Conservation (phyloP, 768 basidiomycete species). For the Heimioporus sp. region DNA sequence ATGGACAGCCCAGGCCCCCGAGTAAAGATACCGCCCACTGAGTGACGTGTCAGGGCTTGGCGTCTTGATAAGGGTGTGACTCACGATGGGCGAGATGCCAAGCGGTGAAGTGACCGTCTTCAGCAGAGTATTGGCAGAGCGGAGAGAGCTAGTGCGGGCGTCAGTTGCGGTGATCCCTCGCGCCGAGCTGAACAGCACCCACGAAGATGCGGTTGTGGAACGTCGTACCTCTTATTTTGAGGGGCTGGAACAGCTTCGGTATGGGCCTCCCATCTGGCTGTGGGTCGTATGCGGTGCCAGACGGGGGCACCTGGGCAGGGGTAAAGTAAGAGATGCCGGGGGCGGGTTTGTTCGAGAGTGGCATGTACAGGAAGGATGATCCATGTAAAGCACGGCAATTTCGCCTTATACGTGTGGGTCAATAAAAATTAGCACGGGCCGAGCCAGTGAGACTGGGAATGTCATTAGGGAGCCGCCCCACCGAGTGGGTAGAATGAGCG, state of each 20-base stretch:
- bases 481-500: too few relatives aligned
- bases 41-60: not conserved
- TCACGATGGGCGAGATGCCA: conserved; percentile 57
- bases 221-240: conserved; percentile 51
- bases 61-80: not conserved
- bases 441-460: not conserved
- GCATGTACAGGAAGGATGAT: not conserved
- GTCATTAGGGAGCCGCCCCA: not conserved
- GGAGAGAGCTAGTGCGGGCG: conserved; percentile 42
- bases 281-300: conserved; percentile 43
- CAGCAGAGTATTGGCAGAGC: conserved; percentile 58
- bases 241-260: conserved; percentile 50
- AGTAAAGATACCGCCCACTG: conserved; percentile 44
- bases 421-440: not conserved
- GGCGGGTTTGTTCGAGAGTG: conserved; percentile 37
- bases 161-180: not conserved
- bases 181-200: conserved; percentile 14
- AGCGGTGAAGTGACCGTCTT: conserved; percentile 48
- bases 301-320: conserved; percentile 42
- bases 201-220: conserved; percentile 59
- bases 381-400: too few relatives aligned
- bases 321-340: conserved; percentile 45
- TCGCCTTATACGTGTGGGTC: not conserved
- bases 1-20: conserved; percentile 57
- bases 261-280: conserved; percentile 40